A percentile compares a stretch with the other conserved stretches of the same genome.
phyloP scores from a whole-genome alignment of 495 filamentous ascomycete species.

The Cercophora sp. region DNA sequence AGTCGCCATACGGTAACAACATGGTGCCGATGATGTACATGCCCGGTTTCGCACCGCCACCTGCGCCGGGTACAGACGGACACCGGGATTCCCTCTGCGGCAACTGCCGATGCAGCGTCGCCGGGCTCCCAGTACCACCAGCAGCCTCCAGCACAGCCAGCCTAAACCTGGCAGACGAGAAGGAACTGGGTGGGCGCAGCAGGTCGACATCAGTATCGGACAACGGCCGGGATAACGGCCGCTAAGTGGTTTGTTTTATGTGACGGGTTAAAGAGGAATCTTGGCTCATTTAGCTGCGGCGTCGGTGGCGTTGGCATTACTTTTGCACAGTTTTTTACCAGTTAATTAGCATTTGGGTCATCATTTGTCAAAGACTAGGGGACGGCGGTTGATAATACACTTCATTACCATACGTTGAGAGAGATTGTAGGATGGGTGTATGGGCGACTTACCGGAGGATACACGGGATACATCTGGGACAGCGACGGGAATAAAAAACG shows the following conservation, averaged over 20 bases:
- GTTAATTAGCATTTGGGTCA: slow-evolving; percentile 8
- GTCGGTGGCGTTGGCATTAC: slow-evolving; percentile 12
- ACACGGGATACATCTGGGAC: too few relatives aligned
- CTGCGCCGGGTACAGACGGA: neutral
- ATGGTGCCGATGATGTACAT: slow-evolving; percentile 11
- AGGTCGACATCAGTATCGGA: neutral
- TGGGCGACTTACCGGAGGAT: neutral
- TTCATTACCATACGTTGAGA: neutral
- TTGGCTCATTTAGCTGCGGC: slow-evolving; percentile 15
- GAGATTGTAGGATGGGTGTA: neutral
- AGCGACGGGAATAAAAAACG: too few relatives aligned
- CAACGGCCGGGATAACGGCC: neutral
- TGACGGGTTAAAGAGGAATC: neutral
- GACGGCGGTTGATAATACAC: neutral
- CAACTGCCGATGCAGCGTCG: slow-evolving; percentile 12
- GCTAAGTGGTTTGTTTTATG: neutral
- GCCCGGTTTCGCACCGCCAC: neutral
- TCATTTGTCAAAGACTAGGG: slow-evolving; percentile 1
- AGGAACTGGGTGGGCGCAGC: slow-evolving; percentile 3
- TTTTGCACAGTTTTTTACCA: neutral
- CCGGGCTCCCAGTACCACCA: neutral
- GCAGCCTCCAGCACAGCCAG: slow-evolving; percentile 2
- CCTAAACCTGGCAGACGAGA: neutral
- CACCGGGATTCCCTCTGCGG: slow-evolving; percentile 8
- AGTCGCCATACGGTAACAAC: slow-evolving; percentile 2